These are phyloP conservation scores for Leptographium galeiforme DNA, from an alignment of 2,329 filamentous ascomycete genomes.

Conservation along the genomic window DNA sequence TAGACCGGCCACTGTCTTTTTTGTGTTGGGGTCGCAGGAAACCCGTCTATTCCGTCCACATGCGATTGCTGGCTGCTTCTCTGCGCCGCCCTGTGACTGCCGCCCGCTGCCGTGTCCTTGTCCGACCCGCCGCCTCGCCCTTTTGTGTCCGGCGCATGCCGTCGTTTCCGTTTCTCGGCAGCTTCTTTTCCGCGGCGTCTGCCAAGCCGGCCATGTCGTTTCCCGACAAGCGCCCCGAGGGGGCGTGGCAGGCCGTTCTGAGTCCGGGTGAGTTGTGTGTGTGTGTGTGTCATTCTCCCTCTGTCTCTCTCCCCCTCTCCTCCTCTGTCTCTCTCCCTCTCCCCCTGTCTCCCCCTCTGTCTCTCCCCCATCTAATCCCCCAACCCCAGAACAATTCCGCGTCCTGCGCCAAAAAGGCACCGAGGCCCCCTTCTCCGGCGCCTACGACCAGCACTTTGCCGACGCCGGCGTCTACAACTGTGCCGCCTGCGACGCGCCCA, in stretches of 20 bases:
- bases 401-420: constrained; percentile 88
- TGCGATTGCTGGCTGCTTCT: not conserved
- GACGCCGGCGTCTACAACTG: constrained; percentile 70
- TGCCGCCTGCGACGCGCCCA: constrained; percentile 70
- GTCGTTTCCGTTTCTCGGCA: constrained; percentile 63
- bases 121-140: constrained; percentile 27
- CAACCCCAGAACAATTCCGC: constrained; percentile 75
- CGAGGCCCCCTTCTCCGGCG: constrained; percentile 64
- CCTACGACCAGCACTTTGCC: constrained; percentile 78
- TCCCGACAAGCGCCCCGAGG: constrained; percentile 65
- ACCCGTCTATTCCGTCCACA: not conserved
- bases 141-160: constrained; percentile 47
- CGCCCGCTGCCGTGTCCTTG: constrained; percentile 22
- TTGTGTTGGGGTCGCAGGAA: not conserved
- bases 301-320: not conserved
- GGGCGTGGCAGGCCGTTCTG: constrained; percentile 83
- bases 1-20: no score
- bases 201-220: constrained; percentile 49
- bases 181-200: constrained; percentile 55
- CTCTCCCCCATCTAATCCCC: not conserved
- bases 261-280: constrained; percentile 31
- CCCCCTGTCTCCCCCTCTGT: not conserved
- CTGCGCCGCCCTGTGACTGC: not conserved
- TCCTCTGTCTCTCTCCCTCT: not conserved
- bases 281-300: no score